phyloP scores from a whole-genome alignment of 495 filamentous ascomycete species.

The Peziza echinospora region DNA sequence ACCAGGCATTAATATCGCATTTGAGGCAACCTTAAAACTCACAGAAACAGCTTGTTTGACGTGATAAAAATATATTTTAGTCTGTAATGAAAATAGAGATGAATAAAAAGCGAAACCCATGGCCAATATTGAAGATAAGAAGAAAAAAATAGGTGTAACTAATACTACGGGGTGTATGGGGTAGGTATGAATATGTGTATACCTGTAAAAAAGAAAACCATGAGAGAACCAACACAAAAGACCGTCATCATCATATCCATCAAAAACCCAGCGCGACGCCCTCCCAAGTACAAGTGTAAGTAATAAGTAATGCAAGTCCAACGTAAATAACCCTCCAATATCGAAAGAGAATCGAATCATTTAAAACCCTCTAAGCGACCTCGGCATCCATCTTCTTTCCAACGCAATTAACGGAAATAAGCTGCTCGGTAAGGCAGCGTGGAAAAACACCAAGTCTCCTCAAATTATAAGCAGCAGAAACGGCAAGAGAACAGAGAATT shows the following conservation, averaged over 20 bases:
- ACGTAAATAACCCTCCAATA: not conserved
- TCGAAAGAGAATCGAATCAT: not conserved
- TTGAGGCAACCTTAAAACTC: not conserved
- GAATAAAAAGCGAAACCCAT: no score
- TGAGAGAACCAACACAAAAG: not conserved
- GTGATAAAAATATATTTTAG: no score
- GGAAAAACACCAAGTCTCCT: no score
- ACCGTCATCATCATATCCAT: not conserved
- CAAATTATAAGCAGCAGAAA: not conserved
- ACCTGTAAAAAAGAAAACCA: not conserved
- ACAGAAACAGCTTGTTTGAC: no score
- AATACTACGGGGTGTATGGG: not conserved
- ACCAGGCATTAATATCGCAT: no score
- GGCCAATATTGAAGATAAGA: no score
- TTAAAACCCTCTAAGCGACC: not conserved
- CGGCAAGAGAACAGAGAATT: not conserved
- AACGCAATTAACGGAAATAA: no score
- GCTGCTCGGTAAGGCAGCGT: no score
- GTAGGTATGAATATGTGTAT: not conserved
- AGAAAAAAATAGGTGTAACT: not conserved
- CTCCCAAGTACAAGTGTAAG: not conserved
- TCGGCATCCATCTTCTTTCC: no score
- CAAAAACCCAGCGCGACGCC: not conserved
- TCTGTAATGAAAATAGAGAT: no score
- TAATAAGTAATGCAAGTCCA: not conserved